A percentile compares a stretch with the other conserved stretches of the same genome.
Evolutionary conservation across 768 basidiomycete genomes (phyloP).

Genomic region (Amanita fuliginea): DNA sequence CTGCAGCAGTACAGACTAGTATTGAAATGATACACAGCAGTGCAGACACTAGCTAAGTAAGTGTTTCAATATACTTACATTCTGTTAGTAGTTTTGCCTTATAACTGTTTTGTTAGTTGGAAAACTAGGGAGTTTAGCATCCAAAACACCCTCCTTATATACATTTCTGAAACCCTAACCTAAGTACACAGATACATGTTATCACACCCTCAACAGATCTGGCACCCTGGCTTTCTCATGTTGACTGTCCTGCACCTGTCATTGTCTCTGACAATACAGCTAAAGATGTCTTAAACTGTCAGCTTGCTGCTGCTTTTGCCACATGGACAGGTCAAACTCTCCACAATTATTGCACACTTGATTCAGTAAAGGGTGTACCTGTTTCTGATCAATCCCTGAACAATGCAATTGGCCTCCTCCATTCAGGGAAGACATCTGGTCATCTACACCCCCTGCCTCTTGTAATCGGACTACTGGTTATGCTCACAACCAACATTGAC

Average conservation of each 20-base stretch:
- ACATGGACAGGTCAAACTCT: not conserved
- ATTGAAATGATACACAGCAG: too few species aligned
- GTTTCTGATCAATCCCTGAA: not conserved
- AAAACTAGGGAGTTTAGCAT: too few species aligned
- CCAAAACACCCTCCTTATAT: too few species aligned
- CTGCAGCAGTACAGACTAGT: too few species aligned
- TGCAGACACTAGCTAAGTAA: too few species aligned
- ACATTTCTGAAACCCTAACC: too few species aligned
- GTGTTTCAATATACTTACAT: too few species aligned
- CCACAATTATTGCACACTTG: not conserved
- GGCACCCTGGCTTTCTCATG: too few species aligned
- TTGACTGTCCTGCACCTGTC: conserved; percentile 19
- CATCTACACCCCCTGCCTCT: not conserved
- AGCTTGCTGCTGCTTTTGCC: conserved; percentile 16
- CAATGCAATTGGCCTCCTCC: not conserved
- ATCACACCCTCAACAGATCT: too few species aligned
- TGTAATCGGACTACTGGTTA: conserved; percentile 24
- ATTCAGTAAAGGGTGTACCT: not conserved
- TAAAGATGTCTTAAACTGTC: conserved; percentile 25
- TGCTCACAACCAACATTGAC: conserved; percentile 26
- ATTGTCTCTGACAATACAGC: conserved; percentile 24
- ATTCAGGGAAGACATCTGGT: not conserved
- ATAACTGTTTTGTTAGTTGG: too few species aligned
- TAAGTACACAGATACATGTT: too few species aligned
- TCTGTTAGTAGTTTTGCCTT: too few species aligned